Conservation (phyloP, 2,329 filamentous ascomycete species). For the Leptographium wingfieldii region DNA sequence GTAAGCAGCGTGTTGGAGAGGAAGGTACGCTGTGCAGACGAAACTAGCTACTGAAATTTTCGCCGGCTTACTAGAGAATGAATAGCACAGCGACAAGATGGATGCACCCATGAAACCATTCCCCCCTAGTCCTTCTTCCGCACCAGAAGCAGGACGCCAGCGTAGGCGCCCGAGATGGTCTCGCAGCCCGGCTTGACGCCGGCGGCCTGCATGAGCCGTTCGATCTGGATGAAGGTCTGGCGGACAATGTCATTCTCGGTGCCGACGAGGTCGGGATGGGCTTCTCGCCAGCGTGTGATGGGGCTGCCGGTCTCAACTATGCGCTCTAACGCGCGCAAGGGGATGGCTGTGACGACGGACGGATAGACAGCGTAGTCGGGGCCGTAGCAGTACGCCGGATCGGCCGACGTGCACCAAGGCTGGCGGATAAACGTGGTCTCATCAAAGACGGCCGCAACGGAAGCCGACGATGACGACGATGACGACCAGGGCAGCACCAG, state of each 20-base stretch:
- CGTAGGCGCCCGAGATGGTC: not conserved
- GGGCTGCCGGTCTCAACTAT: constrained; percentile 26
- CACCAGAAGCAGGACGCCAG: not conserved
- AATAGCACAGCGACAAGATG: no score
- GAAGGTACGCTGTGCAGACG: no score
- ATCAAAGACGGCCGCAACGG: constrained; percentile 24
- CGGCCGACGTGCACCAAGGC: constrained; percentile 26
- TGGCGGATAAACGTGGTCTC: constrained; percentile 24
- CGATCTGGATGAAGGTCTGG: constrained; percentile 8
- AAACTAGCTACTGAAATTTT: no score
- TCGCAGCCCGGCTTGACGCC: constrained; percentile 24
- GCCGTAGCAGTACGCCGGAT: not conserved
- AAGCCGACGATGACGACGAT: not conserved
- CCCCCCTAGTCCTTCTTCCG: not conserved
- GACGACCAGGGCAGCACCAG: constrained; percentile 37
- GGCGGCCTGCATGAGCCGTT: constrained; percentile 17
- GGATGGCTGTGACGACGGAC: not conserved
- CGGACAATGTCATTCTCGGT: constrained; percentile 24
- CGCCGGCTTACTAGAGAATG: no score
- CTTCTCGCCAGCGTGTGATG: constrained; percentile 30
- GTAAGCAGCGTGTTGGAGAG: no score
- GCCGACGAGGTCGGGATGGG: constrained; percentile 25
- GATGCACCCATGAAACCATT: no score
- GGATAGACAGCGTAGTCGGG: not conserved
- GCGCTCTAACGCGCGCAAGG: constrained; percentile 23